Percentiles rank a stretch among this genome's conserved stretches.
Conservation (phyloP, 1,284 basidiomycete species). For the Coniophora puteana region DNA sequence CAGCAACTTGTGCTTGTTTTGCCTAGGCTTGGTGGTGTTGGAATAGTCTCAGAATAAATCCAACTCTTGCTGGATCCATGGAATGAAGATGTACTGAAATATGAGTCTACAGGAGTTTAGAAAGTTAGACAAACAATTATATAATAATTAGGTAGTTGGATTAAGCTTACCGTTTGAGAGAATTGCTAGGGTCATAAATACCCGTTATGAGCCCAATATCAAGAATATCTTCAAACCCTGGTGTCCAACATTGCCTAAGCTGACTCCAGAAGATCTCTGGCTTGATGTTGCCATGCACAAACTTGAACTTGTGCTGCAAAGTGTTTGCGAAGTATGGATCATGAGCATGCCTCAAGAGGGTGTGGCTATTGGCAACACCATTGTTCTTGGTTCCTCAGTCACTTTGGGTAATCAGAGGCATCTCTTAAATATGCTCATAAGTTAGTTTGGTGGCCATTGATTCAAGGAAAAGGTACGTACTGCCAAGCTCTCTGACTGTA, state of each 20-base stretch:
- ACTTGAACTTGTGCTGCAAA: not conserved
- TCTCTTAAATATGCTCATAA: not conserved
- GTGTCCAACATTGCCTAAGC: not conserved
- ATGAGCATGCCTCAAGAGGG: not conserved
- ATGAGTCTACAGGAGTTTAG: not conserved
- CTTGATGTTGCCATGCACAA: not conserved
- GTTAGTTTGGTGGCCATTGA: not conserved
- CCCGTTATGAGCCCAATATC: not conserved
- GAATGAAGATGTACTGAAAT: not conserved
- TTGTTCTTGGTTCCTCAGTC: not conserved
- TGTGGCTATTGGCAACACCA: conserved; percentile 1
- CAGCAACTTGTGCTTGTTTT: not conserved
- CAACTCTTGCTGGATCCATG: not conserved
- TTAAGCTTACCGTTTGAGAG: not conserved
- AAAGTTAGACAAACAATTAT: too few relatives aligned
- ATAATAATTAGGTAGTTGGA: not conserved
- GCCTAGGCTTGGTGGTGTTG: not conserved
- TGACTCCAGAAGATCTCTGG: conserved; percentile 1
- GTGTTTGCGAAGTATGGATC: not conserved
- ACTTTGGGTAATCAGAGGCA: conserved; percentile 1
- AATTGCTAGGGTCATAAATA: not conserved
- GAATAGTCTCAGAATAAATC: not conserved
- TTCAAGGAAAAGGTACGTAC: not conserved
- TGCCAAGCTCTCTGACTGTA: not conserved
- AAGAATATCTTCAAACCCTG: conserved; percentile 2